These are phyloP conservation scores for Clitopilus passeckerianus DNA, from an alignment of 768 basidiomycete genomes.

Conservation along the genomic window DNA sequence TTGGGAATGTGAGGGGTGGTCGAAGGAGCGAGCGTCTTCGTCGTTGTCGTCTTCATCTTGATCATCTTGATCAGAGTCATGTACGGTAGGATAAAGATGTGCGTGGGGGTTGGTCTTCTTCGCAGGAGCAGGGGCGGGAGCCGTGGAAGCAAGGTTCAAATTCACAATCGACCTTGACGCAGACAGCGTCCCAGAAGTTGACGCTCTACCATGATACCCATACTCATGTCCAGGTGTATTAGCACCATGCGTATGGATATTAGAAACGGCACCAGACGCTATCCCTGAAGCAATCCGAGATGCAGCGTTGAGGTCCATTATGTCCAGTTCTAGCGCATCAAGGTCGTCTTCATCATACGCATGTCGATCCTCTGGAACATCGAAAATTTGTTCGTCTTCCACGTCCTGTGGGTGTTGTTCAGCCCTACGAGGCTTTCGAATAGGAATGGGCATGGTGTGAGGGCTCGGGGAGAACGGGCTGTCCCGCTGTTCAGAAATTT, in stretches of 20 bases:
- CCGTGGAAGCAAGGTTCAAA: background rate
- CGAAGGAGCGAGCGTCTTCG: too few species aligned
- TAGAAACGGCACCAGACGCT: background rate
- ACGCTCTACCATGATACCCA: background rate
- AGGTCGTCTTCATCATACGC: background rate
- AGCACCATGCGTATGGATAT: background rate
- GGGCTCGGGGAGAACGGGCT: background rate
- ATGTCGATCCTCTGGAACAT: background rate
- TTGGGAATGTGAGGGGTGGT: too few species aligned
- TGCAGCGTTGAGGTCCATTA: background rate
- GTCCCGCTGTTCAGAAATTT: background rate
- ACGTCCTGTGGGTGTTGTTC: background rate
- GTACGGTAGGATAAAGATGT: background rate
- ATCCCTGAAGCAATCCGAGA: background rate
- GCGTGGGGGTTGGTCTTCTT: background rate
- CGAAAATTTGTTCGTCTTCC: background rate
- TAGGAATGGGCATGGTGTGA: background rate
- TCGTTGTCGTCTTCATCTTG: too few species aligned
- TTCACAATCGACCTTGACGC: background rate
- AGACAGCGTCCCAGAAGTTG: background rate
- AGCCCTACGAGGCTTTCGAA: background rate
- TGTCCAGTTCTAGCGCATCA: background rate
- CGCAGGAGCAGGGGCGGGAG: too few species aligned
- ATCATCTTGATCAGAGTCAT: background rate
- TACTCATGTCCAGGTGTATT: background rate